Evolutionary conservation across 1,139 yeast genomes (phyloP), one percentile per base, ranked within the genome.

Genomic region (Pichiaceae sp.): DNA sequence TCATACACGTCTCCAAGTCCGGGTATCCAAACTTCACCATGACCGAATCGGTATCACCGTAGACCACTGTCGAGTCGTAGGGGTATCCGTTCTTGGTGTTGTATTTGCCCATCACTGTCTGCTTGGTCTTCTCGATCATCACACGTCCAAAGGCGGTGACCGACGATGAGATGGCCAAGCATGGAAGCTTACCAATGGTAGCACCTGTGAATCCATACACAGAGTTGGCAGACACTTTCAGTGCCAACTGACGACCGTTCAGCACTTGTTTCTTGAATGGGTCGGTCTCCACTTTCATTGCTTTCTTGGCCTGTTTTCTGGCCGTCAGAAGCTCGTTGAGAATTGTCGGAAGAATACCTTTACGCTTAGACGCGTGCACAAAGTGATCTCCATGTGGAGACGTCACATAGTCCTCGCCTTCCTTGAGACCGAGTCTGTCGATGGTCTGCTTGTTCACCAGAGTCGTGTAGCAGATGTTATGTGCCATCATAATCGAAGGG

Each of bases 401-500:
- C 35, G 69, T 64, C 1, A 84, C 79, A 56, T 91, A 93, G 53
- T 93, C 97, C 35, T 74, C 78, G 41, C 68, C 82, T 46, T 81
- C 78, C 29, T 70, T 66, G 32, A 93, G 63, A 0, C 67, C 67
- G 42, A 81, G 68, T 33, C 83, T 70, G 31, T 77, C 74, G 29
- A 87, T 82, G 0, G 94, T 74, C 31, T 72, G 74, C 44, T 73
- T 75, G 47, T 75, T 82, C 37, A 91, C 61, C 31, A 91, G 63
- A 0, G 98, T 89, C 0, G 98, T 91, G 59, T 93, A 93, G 59
- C 99, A 93, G 41, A 93, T 66, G 57, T 93, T 93, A 58, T 93
- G 99, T 0, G 99, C 98, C 97, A 91, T 91, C 97, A 93, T 93
- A 53, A 93, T 93, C 42, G 96, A 85, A 5, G 99, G 99, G 59